Evolutionary conservation across 768 basidiomycete species (phyloP).

Genomic region (Pleurotus salmoneostramineus): DNA sequence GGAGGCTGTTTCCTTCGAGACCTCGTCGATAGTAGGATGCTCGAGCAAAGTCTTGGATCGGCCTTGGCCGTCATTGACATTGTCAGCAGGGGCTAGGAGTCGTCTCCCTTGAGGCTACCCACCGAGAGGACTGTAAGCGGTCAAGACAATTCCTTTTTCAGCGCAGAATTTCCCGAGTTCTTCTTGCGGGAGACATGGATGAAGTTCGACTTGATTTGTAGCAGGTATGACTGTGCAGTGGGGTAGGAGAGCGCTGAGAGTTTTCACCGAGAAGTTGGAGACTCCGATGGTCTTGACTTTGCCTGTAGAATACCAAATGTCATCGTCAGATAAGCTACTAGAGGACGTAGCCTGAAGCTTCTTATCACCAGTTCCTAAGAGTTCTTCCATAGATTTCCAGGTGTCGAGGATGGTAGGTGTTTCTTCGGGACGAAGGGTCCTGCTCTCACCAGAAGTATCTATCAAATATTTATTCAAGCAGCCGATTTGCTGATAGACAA

Average conservation of each 20-base stretch:
- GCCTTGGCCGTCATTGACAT: background rate
- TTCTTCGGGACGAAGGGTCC: constrained; percentile 14
- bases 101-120: background rate
- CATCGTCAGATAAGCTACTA: background rate
- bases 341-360: background rate
- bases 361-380: constrained; percentile 9
- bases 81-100: background rate
- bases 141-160: constrained; percentile 41
- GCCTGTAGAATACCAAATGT: constrained; percentile 14
- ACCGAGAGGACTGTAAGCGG: constrained; percentile 47
- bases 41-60: background rate
- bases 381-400: constrained; percentile 22
- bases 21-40: background rate
- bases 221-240: constrained; percentile 44
- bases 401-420: constrained; percentile 21
- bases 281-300: constrained; percentile 50
- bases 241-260: constrained; percentile 32
- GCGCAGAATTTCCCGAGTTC: constrained; percentile 48
- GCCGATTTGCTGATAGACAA: background rate
- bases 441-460: constrained; percentile 7
- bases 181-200: constrained; percentile 52
- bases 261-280: constrained; percentile 55
- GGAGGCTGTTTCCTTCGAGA: background rate
- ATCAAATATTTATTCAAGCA: background rate
- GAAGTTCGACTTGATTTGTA: constrained; percentile 54